Percentiles rank a stretch among this genome's conserved stretches.
These are phyloP conservation scores for Phyllachora maydis DNA, from an alignment of 2,329 filamentous ascomycete species.

Conservation along the genomic window DNA sequence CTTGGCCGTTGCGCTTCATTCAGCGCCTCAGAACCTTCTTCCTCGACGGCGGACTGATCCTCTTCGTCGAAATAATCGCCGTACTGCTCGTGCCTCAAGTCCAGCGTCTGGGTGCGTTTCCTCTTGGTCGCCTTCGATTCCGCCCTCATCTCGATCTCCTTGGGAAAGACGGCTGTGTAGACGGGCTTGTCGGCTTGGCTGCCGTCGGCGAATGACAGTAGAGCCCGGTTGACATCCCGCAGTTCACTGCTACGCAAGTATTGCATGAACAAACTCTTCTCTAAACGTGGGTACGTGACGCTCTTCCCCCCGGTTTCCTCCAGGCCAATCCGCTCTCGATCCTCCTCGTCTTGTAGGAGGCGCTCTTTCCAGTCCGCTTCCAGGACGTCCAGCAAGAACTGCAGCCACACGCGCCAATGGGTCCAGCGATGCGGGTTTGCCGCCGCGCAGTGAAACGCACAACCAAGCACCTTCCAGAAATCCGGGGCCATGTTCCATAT, in stretches of 20 bases:
- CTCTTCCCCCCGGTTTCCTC: no score
- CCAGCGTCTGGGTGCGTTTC: constrained; percentile 23
- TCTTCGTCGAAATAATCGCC: constrained; percentile 41
- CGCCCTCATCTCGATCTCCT: no score
- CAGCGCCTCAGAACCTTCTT: constrained; percentile 22
- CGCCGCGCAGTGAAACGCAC: constrained; percentile 82
- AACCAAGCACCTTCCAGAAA: constrained; percentile 78
- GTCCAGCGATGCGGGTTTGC: constrained; percentile 55
- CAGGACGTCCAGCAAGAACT: constrained; percentile 58
- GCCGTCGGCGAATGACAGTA: constrained; percentile 21
- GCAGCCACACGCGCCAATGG: constrained; percentile 63
- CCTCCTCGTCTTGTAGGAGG: constrained; percentile 21
- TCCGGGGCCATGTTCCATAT: constrained; percentile 62
- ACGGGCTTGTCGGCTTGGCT: constrained; percentile 25
- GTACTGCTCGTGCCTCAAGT: constrained; percentile 37
- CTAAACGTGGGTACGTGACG: no score
- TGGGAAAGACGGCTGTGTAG: constrained; percentile 46
- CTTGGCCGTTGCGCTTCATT: constrained; percentile 17
- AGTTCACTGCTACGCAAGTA: no score
- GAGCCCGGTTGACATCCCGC: not conserved
- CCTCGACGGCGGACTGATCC: constrained; percentile 19
- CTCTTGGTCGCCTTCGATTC: constrained; percentile 27
- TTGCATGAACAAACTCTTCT: no score
- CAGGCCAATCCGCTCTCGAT: no score
- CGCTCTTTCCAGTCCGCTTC: constrained; percentile 48